Percentiles rank a stretch among this genome's conserved stretches.
Conservation (phyloP, 768 basidiomycete species). For the Suillus plorans region DNA sequence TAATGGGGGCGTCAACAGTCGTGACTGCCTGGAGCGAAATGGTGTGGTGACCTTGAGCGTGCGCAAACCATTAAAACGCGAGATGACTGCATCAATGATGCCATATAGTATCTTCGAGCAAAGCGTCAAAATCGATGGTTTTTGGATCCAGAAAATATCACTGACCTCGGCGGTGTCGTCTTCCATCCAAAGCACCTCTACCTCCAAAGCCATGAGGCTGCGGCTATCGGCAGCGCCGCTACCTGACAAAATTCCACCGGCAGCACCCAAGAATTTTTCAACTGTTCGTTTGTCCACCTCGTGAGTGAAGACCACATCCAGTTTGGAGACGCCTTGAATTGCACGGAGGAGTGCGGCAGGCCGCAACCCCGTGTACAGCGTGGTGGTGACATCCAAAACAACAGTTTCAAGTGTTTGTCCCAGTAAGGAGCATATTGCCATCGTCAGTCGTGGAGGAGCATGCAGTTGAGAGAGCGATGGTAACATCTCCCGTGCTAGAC, state of each 20-base stretch:
- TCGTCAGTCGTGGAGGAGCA: conserved; percentile 25
- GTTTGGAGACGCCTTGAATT: conserved; percentile 26
- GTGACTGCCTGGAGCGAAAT: conserved; percentile 27
- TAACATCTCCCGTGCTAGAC: conserved; percentile 12
- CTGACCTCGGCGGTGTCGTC: conserved; percentile 29
- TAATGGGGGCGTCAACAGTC: not conserved
- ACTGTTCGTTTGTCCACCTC: conserved; percentile 34
- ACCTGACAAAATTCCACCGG: conserved; percentile 22
- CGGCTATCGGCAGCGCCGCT: conserved; percentile 4
- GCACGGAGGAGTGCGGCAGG: conserved; percentile 27
- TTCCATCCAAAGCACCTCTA: conserved; percentile 28
- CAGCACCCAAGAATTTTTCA: conserved; percentile 29
- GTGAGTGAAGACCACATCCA: conserved; percentile 29
- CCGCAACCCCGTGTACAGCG: conserved; percentile 29
- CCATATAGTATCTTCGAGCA: conserved; percentile 24
- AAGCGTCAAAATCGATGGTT: not conserved
- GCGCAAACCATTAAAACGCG: conserved; percentile 29
- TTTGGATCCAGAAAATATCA: not conserved
- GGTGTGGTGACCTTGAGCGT: conserved; percentile 31
- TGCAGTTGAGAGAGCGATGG: conserved; percentile 27
- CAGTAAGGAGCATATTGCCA: conserved; percentile 18
- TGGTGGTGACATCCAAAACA: conserved; percentile 25
- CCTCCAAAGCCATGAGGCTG: conserved; percentile 23
- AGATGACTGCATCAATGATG: conserved; percentile 31
- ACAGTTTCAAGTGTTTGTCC: conserved; percentile 20